A percentile compares a stretch with the other conserved stretches of the same genome.
These are phyloP conservation scores for Diplodia mutila DNA, from an alignment of 2,329 filamentous ascomycete genomes.

Conservation along the genomic window DNA sequence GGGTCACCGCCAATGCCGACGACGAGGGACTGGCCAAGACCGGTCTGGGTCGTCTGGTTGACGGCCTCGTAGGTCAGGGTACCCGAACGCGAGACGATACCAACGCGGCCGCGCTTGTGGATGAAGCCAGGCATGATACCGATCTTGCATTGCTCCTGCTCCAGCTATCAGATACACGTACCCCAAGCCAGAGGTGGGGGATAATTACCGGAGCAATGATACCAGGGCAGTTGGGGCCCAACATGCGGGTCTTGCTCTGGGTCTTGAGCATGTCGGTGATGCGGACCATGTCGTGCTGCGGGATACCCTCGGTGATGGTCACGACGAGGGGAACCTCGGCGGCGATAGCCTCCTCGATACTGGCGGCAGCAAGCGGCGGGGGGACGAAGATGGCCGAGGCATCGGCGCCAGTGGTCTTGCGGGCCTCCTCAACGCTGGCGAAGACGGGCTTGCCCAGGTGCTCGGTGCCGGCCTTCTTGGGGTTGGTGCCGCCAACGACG, in stretches of 20 bases:
- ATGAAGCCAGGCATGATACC: conserved; percentile 99
- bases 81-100: conserved; percentile 96
- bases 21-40: conserved; percentile 95
- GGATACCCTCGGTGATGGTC: conserved; percentile 92
- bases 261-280: conserved; percentile 98
- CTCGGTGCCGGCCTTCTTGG: conserved; percentile 91
- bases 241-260: conserved; percentile 93
- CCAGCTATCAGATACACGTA: conserved; percentile 30
- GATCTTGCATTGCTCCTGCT: conserved; percentile 96
- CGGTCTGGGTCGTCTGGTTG: conserved; percentile 97
- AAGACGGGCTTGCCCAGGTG: conserved; percentile 95
- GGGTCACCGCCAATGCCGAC: conserved; percentile 98
- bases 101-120: conserved; percentile 98
- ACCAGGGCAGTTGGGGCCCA: conserved; percentile 97
- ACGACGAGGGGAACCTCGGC: conserved; percentile 95
- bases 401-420: conserved; percentile 86
- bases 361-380: conserved; percentile 85
- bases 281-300: conserved; percentile 98
- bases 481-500: conserved; percentile 97
- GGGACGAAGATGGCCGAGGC: conserved; percentile 97
- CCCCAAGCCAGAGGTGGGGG: conserved; percentile 3
- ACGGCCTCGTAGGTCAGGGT: conserved; percentile 99
- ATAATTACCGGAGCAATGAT: conserved; percentile 75
- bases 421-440: conserved; percentile 81
- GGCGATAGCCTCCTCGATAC: conserved; percentile 94